Evolutionary conservation across 768 basidiomycete species (phyloP), one percentile per base, ranked within the genome.

Genomic region (Lactifluus volemus): DNA sequence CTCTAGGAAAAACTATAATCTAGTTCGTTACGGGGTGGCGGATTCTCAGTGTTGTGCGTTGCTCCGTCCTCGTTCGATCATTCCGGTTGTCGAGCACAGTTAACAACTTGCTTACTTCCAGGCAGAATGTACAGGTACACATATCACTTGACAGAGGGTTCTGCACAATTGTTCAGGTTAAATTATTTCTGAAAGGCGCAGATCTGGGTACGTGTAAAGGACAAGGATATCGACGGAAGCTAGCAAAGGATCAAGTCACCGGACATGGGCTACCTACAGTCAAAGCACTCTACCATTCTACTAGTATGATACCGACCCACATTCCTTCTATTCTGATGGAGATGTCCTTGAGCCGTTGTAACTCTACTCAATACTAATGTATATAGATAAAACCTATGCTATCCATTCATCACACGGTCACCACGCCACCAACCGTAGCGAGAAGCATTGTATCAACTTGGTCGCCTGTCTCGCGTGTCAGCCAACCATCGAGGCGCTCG

Each of bases 401-500:
- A 45, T 21, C 25, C 9, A 30, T 3, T 19, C 49, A 25, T 63
- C 55, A 81, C 25, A 86, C 70, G 14, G 73, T 67, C 2, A 72
- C 73, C 49, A 82, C 75, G 10, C 89, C 89, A 0, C 81, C 86
- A 4, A 91, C 81, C 62, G 84, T 88, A 2, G 88, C 88, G 65
- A 91, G 67, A 45, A 91, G 69, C 70, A 82, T 71, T 30, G 81
- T 79, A 68, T 91, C 92, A 2, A 91, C 82, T 17, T 80, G 79
- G 9, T 83, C 86, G 1, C 75, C 78, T 9, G 78, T 87, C 67
- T 78, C 79, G 68, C 76, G 76, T 30, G 84, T 81, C 42, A 96
- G 74, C 88, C 91, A 92, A 7, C 61, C 70, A 71, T 96, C 91
- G 38, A 97, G 75, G 53, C 78, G 73, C 65, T 85, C 79, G 66